Percentiles rank a stretch among this genome's conserved stretches.
Evolutionary conservation across 1,139 yeast genomes (phyloP).

Genomic region (Schizosaccharomyces versatilis): DNA sequence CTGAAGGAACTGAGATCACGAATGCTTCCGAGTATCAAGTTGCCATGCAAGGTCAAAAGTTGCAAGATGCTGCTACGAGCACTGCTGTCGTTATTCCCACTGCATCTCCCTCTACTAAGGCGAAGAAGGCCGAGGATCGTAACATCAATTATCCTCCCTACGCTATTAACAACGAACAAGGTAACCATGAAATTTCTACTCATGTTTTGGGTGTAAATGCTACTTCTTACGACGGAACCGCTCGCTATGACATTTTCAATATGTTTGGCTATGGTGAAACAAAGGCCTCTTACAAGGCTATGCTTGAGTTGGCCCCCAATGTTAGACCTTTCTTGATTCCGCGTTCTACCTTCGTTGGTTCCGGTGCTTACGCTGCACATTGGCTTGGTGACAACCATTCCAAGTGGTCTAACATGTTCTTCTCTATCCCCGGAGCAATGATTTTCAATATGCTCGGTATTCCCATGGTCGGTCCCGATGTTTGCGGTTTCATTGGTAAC

Average conservation of each 20-base stretch:
- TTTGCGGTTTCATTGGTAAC: slow-evolving; percentile 84
- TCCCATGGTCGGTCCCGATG: slow-evolving; percentile 89
- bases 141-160: slow-evolving; percentile 22
- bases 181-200: slow-evolving; percentile 18
- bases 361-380: slow-evolving; percentile 73
- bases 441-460: slow-evolving; percentile 61
- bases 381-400: slow-evolving; percentile 96
- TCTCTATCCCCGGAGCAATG: slow-evolving; percentile 68
- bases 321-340: slow-evolving; percentile 68
- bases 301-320: slow-evolving; percentile 28
- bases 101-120: slow-evolving; percentile 12
- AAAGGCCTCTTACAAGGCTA: slow-evolving; percentile 49
- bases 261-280: slow-evolving; percentile 57
- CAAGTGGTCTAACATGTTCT: slow-evolving; percentile 60
- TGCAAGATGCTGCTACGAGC: slow-evolving; percentile 11
- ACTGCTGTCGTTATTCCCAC: not conserved
- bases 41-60: slow-evolving; percentile 5
- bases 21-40: slow-evolving; percentile 17
- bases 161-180: slow-evolving; percentile 19
- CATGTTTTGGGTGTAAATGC: slow-evolving; percentile 20
- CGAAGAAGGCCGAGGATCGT: slow-evolving; percentile 12
- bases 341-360: slow-evolving; percentile 65
- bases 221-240: slow-evolving; percentile 19
- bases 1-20: slow-evolving; percentile 15
- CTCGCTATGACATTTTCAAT: slow-evolving; percentile 48